These are phyloP conservation scores for Persicaria tinctoria DNA, from an alignment of 148 eudicot genomes.

Conservation along the genomic window DNA sequence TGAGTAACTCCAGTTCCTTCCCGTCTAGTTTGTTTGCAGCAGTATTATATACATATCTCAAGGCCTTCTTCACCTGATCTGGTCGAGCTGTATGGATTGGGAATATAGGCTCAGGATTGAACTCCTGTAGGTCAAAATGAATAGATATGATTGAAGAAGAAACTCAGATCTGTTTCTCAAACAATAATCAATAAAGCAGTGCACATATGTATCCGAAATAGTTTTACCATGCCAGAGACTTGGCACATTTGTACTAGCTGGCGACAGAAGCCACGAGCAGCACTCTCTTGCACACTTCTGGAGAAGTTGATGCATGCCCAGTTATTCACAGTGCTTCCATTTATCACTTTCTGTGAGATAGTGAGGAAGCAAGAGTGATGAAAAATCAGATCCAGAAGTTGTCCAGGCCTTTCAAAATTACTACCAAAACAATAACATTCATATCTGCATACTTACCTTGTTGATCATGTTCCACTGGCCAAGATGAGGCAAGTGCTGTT, in stretches of 20 bases:
- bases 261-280: slow-evolving; percentile 64
- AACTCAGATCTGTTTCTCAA: neutral
- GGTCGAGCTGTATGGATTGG: slow-evolving; percentile 61
- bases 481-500: slow-evolving; percentile 58
- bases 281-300: slow-evolving; percentile 51
- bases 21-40: slow-evolving; percentile 44
- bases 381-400: neutral
- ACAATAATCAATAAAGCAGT: neutral
- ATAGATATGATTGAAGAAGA: neutral
- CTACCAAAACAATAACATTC: neutral
- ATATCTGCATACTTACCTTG: slow-evolving; percentile 32
- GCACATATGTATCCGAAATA: neutral
- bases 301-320: slow-evolving; percentile 88
- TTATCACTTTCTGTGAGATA: slow-evolving; percentile 56
- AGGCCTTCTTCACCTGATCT: slow-evolving; percentile 71
- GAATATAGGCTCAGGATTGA: slow-evolving; percentile 61
- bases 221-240: slow-evolving; percentile 65
- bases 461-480: slow-evolving; percentile 88
- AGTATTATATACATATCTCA: slow-evolving; percentile 44
- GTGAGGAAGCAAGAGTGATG: neutral
- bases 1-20: slow-evolving; percentile 58
- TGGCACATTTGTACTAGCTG: slow-evolving; percentile 69
- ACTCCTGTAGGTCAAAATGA: slow-evolving; percentile 31
- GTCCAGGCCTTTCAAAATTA: neutral
- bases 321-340: slow-evolving; percentile 53